Conservation (phyloP, 1,284 basidiomycete genomes). For the Rhodotorula sp. region DNA sequence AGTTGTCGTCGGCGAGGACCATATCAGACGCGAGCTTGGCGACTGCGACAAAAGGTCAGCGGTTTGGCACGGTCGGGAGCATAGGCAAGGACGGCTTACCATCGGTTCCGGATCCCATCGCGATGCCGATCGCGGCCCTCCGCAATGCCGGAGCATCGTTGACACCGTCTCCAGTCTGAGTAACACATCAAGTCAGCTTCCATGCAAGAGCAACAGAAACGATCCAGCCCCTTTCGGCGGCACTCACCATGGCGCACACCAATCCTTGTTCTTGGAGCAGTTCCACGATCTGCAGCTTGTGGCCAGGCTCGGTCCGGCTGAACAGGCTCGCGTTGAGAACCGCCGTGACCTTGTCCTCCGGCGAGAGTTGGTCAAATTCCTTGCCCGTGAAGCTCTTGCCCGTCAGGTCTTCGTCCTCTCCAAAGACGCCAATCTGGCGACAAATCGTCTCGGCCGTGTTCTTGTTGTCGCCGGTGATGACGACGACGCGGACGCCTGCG, state of each 20-base stretch:
- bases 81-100: conserved; percentile 27
- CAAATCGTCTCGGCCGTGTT: conserved; percentile 97
- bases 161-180: conserved; percentile 76
- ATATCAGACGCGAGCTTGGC: conserved; percentile 54
- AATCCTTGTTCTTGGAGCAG: conserved; percentile 86
- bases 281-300: conserved; percentile 94
- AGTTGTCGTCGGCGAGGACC: conserved; percentile 55
- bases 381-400: conserved; percentile 93
- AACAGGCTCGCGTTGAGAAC: conserved; percentile 87
- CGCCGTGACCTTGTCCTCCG: conserved; percentile 76
- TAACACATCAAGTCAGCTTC: background rate
- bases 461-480: conserved; percentile 99
- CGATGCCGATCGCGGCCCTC: conserved; percentile 53
- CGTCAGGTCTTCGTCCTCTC: conserved; percentile 59
- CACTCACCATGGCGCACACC: conserved; percentile 92
- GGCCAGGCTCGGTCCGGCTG: conserved; percentile 87
- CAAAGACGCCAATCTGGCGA: conserved; percentile 91
- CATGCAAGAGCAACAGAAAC: no score
- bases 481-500: conserved; percentile 93
- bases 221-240: no score
- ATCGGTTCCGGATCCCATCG: conserved; percentile 54
- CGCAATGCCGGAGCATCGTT: conserved; percentile 55
- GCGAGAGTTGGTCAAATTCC: conserved; percentile 79
- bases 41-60: conserved; percentile 17
- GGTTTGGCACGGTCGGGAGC: no score